These are phyloP conservation scores for Paspalum notatum DNA, from an alignment of 176 grass and related monocot species.

Conservation along the genomic window DNA sequence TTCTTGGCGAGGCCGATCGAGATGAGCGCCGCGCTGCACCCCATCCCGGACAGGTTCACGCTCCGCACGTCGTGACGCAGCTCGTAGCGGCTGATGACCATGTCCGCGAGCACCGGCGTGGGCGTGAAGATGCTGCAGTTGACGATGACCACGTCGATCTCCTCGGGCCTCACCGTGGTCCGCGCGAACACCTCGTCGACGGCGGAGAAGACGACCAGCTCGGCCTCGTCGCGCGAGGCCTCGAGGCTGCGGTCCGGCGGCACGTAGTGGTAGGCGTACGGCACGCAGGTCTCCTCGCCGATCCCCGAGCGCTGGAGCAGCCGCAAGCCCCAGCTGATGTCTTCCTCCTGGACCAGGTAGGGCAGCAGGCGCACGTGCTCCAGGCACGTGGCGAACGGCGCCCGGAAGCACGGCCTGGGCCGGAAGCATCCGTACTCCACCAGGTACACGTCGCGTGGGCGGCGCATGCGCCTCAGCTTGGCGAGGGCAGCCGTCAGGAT, in stretches of 20 bases:
- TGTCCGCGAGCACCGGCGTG: slow-evolving; percentile 14
- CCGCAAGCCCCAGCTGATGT: background rate
- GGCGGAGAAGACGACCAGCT: slow-evolving; percentile 48
- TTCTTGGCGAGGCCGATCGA: background rate
- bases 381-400: slow-evolving; percentile 28
- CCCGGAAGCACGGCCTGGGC: slow-evolving; percentile 1
- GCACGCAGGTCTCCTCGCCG: slow-evolving; percentile 38
- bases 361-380: slow-evolving; percentile 31
- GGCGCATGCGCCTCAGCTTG: background rate
- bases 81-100: slow-evolving; percentile 10
- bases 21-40: slow-evolving; percentile 27
- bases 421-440: slow-evolving; percentile 22
- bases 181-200: slow-evolving; percentile 25
- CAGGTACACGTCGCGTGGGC: background rate
- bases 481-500: background rate
- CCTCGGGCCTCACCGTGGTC: background rate
- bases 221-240: slow-evolving; percentile 22
- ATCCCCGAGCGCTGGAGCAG: slow-evolving; percentile 20
- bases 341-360: slow-evolving; percentile 4
- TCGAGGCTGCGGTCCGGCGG: background rate
- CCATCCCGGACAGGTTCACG: slow-evolving; percentile 36
- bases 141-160: slow-evolving; percentile 6
- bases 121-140: slow-evolving; percentile 34
- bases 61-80: slow-evolving; percentile 5
- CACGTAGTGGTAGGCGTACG: slow-evolving; percentile 22